Conservation (phyloP, 2,329 filamentous ascomycete species). For the Lasiodiplodia hormozganensis region DNA sequence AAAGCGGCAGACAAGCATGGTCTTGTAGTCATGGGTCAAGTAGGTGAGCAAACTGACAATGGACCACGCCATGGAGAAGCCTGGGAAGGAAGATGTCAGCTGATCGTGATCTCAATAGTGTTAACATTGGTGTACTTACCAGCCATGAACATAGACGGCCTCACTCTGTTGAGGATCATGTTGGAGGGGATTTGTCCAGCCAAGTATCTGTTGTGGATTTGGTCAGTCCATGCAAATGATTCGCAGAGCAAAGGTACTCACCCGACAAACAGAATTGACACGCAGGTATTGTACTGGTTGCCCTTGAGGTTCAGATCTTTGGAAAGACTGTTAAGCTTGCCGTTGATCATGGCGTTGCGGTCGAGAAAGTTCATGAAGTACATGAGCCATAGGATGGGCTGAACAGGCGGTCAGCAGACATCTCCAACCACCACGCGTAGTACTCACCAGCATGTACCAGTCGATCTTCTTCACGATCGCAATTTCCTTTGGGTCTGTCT, state of each 20-base stretch:
- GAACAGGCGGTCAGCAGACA: not conserved
- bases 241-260: slow-evolving; percentile 35
- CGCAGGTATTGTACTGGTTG: slow-evolving; percentile 50
- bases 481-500: slow-evolving; percentile 44
- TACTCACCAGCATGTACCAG: slow-evolving; percentile 36
- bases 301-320: slow-evolving; percentile 48
- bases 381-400: slow-evolving; percentile 51
- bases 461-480: slow-evolving; percentile 43
- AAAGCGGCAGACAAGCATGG: slow-evolving; percentile 5
- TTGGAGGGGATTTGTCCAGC: slow-evolving; percentile 13
- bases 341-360: slow-evolving; percentile 70
- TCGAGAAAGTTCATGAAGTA: slow-evolving; percentile 53
- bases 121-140: not conserved
- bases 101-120: not conserved
- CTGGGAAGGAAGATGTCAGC: not conserved
- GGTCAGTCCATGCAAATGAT: slow-evolving; percentile 60
- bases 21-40: slow-evolving; percentile 13
- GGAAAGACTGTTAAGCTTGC: slow-evolving; percentile 68
- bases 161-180: slow-evolving; percentile 34
- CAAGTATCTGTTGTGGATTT: slow-evolving; percentile 38
- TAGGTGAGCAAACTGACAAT: slow-evolving; percentile 15
- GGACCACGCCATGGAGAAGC: slow-evolving; percentile 44
- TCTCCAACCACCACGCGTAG: no score
- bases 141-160: slow-evolving; percentile 9
- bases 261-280: slow-evolving; percentile 66